Evolutionary conservation across 1,284 basidiomycete species (phyloP).

Genomic region (Ustanciosporium gigantosporum): DNA sequence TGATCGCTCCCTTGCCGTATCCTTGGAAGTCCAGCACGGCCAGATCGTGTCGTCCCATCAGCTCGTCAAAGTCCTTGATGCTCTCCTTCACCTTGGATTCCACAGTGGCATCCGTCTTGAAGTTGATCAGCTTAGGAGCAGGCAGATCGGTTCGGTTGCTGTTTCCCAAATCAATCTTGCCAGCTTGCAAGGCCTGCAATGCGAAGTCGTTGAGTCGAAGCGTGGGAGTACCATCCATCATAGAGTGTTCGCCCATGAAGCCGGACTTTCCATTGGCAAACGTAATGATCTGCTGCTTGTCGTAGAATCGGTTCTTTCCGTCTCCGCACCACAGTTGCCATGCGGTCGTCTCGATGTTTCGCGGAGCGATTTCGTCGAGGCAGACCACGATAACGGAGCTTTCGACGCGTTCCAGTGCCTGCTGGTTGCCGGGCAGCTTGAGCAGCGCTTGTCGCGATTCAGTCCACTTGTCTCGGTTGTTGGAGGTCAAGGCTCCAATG

Average conservation of each 20-base stretch:
- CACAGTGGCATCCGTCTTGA: conserved; percentile 70
- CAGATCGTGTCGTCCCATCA: conserved; percentile 80
- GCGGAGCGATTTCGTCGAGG: conserved; percentile 78
- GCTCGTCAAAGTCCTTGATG: conserved; percentile 73
- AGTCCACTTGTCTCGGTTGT: conserved; percentile 89
- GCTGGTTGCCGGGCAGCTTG: conserved; percentile 72
- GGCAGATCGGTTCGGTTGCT: conserved; percentile 66
- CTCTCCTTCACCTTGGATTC: conserved; percentile 67
- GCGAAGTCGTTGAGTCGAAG: conserved; percentile 93
- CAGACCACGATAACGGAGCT: conserved; percentile 84
- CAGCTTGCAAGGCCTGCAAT: conserved; percentile 75
- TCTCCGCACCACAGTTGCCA: conserved; percentile 88
- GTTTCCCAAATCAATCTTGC: conserved; percentile 72
- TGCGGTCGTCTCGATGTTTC: conserved; percentile 73
- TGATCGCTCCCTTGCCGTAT: conserved; percentile 88
- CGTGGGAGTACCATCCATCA: conserved; percentile 95
- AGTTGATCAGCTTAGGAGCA: conserved; percentile 72
- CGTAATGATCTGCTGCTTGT: conserved; percentile 82
- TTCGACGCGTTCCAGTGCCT: conserved; percentile 80
- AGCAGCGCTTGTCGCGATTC: conserved; percentile 67
- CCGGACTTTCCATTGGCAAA: conserved; percentile 86
- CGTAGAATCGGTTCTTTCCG: conserved; percentile 90
- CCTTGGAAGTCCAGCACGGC: conserved; percentile 82
- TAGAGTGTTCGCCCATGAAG: conserved; percentile 92
- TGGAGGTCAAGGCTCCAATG: conserved; percentile 81